Conservation (phyloP, 1,139 yeast species). For the Blastobotrys ciferrii region DNA sequence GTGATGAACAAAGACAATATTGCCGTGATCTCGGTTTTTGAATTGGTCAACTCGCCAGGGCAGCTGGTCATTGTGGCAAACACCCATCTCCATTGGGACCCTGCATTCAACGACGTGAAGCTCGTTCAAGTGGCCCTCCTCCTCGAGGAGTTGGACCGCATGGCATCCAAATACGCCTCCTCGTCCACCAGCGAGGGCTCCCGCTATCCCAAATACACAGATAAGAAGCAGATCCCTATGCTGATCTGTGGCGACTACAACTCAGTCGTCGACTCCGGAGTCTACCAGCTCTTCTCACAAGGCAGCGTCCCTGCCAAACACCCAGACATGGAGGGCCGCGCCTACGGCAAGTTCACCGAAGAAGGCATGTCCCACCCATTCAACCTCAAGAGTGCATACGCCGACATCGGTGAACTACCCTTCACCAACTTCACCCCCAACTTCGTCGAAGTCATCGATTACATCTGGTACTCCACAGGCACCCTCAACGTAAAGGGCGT, state of each 20-base stretch:
- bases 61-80: slow-evolving; percentile 74
- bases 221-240: slow-evolving; percentile 65
- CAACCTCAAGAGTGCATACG: slow-evolving; percentile 82
- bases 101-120: slow-evolving; percentile 93
- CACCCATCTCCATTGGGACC: slow-evolving; percentile 99
- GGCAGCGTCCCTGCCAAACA: slow-evolving; percentile 69
- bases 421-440: slow-evolving; percentile 93
- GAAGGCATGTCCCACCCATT: slow-evolving; percentile 84
- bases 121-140: slow-evolving; percentile 91
- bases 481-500: slow-evolving; percentile 79
- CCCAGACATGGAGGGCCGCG: slow-evolving; percentile 77
- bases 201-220: slow-evolving; percentile 42
- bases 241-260: slow-evolving; percentile 95
- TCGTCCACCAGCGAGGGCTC: slow-evolving; percentile 36
- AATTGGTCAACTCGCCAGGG: slow-evolving; percentile 63
- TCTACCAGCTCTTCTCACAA: slow-evolving; percentile 79
- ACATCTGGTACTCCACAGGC: slow-evolving; percentile 88
- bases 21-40: slow-evolving; percentile 77
- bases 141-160: slow-evolving; percentile 76
- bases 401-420: slow-evolving; percentile 81
- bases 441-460: slow-evolving; percentile 90
- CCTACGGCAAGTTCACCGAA: slow-evolving; percentile 87
- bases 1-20: slow-evolving; percentile 95
- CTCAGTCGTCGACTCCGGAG: slow-evolving; percentile 85
- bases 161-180: slow-evolving; percentile 54